Evolutionary conservation across 768 basidiomycete genomes (phyloP).

Genomic region (Artomyces pyxidatus): DNA sequence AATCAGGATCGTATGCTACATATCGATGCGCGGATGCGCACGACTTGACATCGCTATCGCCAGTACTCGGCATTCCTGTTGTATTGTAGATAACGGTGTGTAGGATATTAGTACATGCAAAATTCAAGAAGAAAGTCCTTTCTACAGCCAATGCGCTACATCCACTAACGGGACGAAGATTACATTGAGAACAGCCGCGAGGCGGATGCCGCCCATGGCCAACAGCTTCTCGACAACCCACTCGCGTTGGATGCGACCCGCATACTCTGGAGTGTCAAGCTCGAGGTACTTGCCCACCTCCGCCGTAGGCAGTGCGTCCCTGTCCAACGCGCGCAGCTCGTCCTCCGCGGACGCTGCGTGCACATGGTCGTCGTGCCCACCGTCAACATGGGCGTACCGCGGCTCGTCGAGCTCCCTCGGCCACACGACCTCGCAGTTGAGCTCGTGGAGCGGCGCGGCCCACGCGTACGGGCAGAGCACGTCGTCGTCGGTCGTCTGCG

Average conservation of each 20-base stretch:
- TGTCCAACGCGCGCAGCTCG: constrained; percentile 4
- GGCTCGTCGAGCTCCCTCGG: constrained; percentile 58
- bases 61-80: no score
- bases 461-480: constrained; percentile 72
- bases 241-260: constrained; percentile 54
- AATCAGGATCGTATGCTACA: no score
- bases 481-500: constrained; percentile 36
- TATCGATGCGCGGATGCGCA: no score
- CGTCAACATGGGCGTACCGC: constrained; percentile 23
- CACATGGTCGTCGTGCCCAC: background rate
- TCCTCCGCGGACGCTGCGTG: constrained; percentile 4
- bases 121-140: no score
- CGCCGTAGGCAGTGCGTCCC: constrained; percentile 3
- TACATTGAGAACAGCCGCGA: constrained; percentile 77
- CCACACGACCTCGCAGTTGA: constrained; percentile 83
- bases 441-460: constrained; percentile 60
- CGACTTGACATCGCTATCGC: no score
- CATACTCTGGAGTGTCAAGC: constrained; percentile 76
- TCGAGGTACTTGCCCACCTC: constrained; percentile 40
- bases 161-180: constrained; percentile 36
- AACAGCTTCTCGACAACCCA: constrained; percentile 78
- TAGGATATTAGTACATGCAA: no score
- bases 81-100: no score
- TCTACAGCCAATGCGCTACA: no score
- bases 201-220: constrained; percentile 74